Base-by-base conservation (phyloP, 2,329 filamentous ascomycete species). In the Sclerotinia nivalis region DNA sequence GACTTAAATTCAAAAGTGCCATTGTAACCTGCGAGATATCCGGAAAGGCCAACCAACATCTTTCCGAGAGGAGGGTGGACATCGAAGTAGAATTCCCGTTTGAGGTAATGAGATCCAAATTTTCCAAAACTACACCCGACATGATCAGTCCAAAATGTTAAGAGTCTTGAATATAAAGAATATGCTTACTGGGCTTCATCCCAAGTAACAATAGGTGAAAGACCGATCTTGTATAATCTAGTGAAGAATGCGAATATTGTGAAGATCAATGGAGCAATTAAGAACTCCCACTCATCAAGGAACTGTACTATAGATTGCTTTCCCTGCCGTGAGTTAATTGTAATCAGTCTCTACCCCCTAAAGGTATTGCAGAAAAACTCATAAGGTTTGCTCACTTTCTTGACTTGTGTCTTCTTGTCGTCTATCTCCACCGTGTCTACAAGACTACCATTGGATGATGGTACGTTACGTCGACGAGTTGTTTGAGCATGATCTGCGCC, bases 1-100 rank as follows among this genome's bases (percentile, higher is more conserved):
- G 95, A 98, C 82, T 99, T 99, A 87, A 99, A 99, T 79, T 99
- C 96, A 82, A 99, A 99, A 5, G 95, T 96, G 70, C 96, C 96
- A 84, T 99, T 99, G 85, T 99, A 99, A 74, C 95, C 95, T 75
- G 95, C 96, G 72, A 99, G 86, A 79, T 96, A 97, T 79, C 96
- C 96, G 9, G 96, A 98, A 66, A 99, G 87, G 73, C 96, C 96
- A 76, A 99, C 95, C 69, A 99, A 89, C 89, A 99, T 98, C 85
- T 99, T 99, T 80, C 96, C 96, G 72, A 99, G 89, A 68, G 96
- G 96, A 74, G 96, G 96, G 81, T 97, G 93, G 70, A 96, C 85
- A 85, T 97, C 93, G 83, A 99, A 99, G 87, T 99, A 99, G 85
- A 98, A 97, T 82, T 99, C 96, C 81, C 95, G 93, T 82, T 99